These are phyloP conservation scores for Boletus sensibilis DNA, from an alignment of 768 basidiomycete species.

Conservation along the genomic window DNA sequence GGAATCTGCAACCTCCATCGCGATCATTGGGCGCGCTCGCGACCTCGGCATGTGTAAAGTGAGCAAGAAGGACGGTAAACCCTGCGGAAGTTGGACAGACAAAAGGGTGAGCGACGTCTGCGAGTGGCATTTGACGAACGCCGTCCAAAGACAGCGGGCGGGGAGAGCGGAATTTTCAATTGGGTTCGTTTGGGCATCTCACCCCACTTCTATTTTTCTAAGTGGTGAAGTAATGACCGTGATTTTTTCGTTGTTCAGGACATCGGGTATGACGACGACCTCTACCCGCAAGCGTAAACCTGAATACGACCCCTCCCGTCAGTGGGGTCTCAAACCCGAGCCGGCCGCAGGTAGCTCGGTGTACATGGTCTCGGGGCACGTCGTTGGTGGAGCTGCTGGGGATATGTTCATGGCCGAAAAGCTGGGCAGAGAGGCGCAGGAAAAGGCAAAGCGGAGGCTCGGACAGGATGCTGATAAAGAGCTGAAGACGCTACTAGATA, in stretches of 20 bases:
- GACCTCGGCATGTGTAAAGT: constrained; percentile 88
- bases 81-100: constrained; percentile 89
- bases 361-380: constrained; percentile 80
- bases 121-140: constrained; percentile 86
- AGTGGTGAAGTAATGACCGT: neutral
- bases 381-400: constrained; percentile 50
- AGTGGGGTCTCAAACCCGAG: constrained; percentile 73
- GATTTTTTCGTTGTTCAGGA: constrained; percentile 41
- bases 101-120: constrained; percentile 84
- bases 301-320: constrained; percentile 64
- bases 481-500: constrained; percentile 57
- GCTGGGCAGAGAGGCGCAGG: constrained; percentile 78
- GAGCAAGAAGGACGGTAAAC: constrained; percentile 71
- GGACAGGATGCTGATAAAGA: constrained; percentile 60
- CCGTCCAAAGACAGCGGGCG: constrained; percentile 71
- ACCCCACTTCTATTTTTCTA: neutral
- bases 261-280: constrained; percentile 62
- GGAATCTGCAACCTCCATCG: constrained; percentile 72
- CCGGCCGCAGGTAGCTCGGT: constrained; percentile 46
- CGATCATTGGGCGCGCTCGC: constrained; percentile 79
- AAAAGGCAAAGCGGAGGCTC: constrained; percentile 63
- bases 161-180: constrained; percentile 82
- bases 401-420: constrained; percentile 60
- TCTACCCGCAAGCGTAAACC: constrained; percentile 49
- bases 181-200: constrained; percentile 51